Evolutionary conservation across 495 filamentous ascomycete genomes (phyloP).

Genomic region (Penicillium diatomitis): DNA sequence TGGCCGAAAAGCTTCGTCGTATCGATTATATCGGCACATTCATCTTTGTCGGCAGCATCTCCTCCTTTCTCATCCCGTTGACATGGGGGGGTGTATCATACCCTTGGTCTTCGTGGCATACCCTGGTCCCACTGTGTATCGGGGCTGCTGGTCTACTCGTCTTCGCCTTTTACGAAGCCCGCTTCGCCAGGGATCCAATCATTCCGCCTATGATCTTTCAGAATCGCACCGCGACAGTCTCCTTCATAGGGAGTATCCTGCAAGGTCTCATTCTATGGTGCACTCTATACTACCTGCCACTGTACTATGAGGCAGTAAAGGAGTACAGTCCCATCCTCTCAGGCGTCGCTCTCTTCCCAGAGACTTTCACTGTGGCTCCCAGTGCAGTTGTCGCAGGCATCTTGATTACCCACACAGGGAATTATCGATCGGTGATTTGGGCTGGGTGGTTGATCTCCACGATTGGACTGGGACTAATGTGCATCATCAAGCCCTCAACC

Average conservation of each 20-base stretch:
- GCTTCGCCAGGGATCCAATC: constrained; percentile 36
- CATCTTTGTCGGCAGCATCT: constrained; percentile 43
- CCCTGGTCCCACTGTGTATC: constrained; percentile 49
- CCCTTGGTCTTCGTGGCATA: constrained; percentile 39
- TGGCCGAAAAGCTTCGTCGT: constrained; percentile 34
- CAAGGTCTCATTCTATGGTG: constrained; percentile 44
- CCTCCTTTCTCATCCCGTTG: constrained; percentile 40
- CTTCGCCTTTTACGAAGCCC: constrained; percentile 41
- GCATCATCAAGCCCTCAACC: constrained; percentile 35
- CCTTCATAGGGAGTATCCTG: constrained; percentile 33
- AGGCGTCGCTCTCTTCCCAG: constrained; percentile 38
- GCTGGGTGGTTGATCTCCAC: constrained; percentile 42
- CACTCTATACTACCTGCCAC: constrained; percentile 38
- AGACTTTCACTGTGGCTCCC: constrained; percentile 44
- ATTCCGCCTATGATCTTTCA: constrained; percentile 41
- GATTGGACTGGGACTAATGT: constrained; percentile 37
- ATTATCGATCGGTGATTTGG: constrained; percentile 45
- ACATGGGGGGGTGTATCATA: constrained; percentile 45
- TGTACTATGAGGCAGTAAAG: constrained; percentile 46
- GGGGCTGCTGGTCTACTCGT: constrained; percentile 38
- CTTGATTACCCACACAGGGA: constrained; percentile 33
- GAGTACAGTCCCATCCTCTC: constrained; percentile 37
- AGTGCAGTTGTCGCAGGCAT: constrained; percentile 41
- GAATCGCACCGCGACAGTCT: constrained; percentile 37
- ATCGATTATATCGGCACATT: constrained; percentile 55